phyloP scores from a whole-genome alignment of 371 early-diverging fungal species.

The Mucor circinelloides region DNA sequence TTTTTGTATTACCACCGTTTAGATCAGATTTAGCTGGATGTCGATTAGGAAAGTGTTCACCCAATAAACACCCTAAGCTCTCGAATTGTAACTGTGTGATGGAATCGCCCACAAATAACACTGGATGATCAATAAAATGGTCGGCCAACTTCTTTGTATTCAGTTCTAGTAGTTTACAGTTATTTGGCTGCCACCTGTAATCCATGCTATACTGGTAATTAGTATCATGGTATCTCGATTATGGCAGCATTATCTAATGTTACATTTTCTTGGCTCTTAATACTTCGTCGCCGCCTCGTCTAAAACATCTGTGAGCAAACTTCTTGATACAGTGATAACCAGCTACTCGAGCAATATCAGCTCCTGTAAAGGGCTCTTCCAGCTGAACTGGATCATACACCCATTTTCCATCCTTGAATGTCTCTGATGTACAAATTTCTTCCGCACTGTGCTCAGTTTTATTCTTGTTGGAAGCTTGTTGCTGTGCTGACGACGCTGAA shows the following conservation, averaged over 20 bases:
- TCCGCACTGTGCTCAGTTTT: neutral
- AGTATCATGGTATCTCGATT: neutral
- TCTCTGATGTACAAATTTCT: conserved; percentile 31
- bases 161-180: conserved; percentile 32
- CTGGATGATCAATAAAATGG: conserved; percentile 37
- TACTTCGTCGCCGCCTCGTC: conserved; percentile 30
- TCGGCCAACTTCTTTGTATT: conserved; percentile 27
- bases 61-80: conserved; percentile 43
- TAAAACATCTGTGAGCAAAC: conserved; percentile 52
- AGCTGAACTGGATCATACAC: conserved; percentile 21
- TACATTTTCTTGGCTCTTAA: conserved; percentile 39
- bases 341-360: conserved; percentile 24
- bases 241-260: neutral
- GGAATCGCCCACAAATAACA: conserved; percentile 50
- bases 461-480: neutral
- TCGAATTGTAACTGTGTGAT: conserved; percentile 53
- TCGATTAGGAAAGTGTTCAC: conserved; percentile 24
- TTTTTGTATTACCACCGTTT: conserved; percentile 37
- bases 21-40: conserved; percentile 15
- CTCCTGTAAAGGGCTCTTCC: conserved; percentile 8
- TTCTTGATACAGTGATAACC: conserved; percentile 40
- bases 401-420: conserved; percentile 45
- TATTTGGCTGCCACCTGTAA: conserved; percentile 42
- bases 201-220: conserved; percentile 26
- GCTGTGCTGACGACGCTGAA: neutral